Evolutionary conservation across 306 rosid species (phyloP).

Genomic region (Inga oerstediana): DNA sequence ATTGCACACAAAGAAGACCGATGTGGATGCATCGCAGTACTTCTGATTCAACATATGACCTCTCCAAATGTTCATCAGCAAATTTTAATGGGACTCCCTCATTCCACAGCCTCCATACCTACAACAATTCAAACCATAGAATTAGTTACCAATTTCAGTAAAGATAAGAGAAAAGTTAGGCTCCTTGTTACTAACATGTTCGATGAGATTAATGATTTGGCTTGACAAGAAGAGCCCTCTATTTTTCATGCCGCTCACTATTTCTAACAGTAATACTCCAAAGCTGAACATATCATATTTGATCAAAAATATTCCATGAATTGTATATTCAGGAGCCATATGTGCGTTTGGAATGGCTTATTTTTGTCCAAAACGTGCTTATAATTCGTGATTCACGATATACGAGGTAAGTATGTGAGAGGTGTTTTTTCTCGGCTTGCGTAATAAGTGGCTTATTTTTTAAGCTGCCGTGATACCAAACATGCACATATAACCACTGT

Average conservation of each 20-base stretch:
- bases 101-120: slow-evolving; percentile 42
- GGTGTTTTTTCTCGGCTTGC: too few relatives aligned
- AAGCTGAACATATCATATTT: slow-evolving; percentile 28
- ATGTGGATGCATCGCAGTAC: slow-evolving; percentile 45
- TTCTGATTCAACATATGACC: background rate
- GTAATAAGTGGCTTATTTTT: too few relatives aligned
- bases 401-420: too few relatives aligned
- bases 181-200: slow-evolving; percentile 12
- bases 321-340: background rate
- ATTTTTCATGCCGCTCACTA: slow-evolving; percentile 25
- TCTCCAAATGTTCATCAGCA: slow-evolving; percentile 24
- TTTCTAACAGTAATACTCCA: slow-evolving; percentile 21
- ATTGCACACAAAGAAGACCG: slow-evolving; percentile 55
- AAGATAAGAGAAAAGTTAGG: background rate
- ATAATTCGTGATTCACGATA: too few relatives aligned
- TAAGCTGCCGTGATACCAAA: too few relatives aligned
- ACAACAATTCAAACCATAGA: background rate
- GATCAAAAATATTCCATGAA: background rate
- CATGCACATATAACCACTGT: slow-evolving; percentile 19
- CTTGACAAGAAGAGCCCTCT: background rate
- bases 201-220: slow-evolving; percentile 3
- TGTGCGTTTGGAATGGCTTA: too few relatives aligned
- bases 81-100: slow-evolving; percentile 18
- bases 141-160: background rate
- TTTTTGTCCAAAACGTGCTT: too few relatives aligned